Percentiles rank a stretch among this genome's conserved stretches.
Evolutionary conservation across 164 flowering plant species (phyloP).

Genomic region (grape (Vitis vinifera)): ASM3070453v1 NC_081818.1:1028001-1028500

Average conservation of each 20-base stretch:
- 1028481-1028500: constrained; percentile 46
- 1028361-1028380: constrained; percentile 50
- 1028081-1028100: no score
- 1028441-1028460: constrained; percentile 49
- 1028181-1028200: constrained; percentile 61
- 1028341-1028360: constrained; percentile 60
- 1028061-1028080: no score
- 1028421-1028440: constrained; percentile 52
- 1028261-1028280: constrained; percentile 65
- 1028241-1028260: constrained; percentile 65
- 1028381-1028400: constrained; percentile 55
- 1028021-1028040: neutral
- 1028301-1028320: constrained; percentile 64
- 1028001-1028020: neutral
- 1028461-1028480: constrained; percentile 41
- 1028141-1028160: constrained; percentile 59
- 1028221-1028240: constrained; percentile 67
- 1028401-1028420: constrained; percentile 62
- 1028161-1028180: constrained; percentile 62
- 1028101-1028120: neutral
- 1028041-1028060: neutral
- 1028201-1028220: constrained; percentile 52
- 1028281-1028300: constrained; percentile 47
- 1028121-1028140: constrained; percentile 20
- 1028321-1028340: constrained; percentile 50